phyloP scores from a whole-genome alignment of 2,329 filamentous ascomycete species.

The Cladophialophora exuberans region DNA sequence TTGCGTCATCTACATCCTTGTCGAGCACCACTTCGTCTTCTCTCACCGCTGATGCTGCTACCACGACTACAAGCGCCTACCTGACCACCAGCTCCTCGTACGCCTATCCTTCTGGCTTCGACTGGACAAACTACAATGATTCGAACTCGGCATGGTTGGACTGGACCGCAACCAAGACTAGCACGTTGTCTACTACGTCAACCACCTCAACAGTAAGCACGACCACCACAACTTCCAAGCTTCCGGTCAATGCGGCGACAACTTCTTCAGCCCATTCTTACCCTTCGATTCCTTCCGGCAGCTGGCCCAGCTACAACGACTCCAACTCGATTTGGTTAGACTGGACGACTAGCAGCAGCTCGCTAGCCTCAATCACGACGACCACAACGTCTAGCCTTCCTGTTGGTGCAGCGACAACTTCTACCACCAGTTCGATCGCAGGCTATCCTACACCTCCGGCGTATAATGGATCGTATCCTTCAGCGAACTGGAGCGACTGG shows the following conservation, averaged over 20 bases:
- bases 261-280: not conserved
- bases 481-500: slow-evolving; percentile 4
- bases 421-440: not conserved
- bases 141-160: not conserved
- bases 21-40: not conserved
- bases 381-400: no score
- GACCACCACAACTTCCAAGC: not conserved
- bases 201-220: not conserved
- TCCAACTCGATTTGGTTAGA: not conserved
- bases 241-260: not conserved
- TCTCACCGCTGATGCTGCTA: not conserved
- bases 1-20: not conserved
- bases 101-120: not conserved
- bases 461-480: slow-evolving; percentile 3
- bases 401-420: not conserved
- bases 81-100: not conserved
- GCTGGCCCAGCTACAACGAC: not conserved
- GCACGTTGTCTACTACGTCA: no score
- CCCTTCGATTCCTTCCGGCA: no score
- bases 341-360: slow-evolving; percentile 3
- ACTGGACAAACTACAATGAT: not conserved
- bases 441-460: not conserved
- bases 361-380: not conserved
- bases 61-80: not conserved
- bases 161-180: not conserved